Percentiles rank a stretch among this genome's conserved stretches.
Conservation (phyloP, 139 green algal species). For the Chlorella sp. region DNA sequence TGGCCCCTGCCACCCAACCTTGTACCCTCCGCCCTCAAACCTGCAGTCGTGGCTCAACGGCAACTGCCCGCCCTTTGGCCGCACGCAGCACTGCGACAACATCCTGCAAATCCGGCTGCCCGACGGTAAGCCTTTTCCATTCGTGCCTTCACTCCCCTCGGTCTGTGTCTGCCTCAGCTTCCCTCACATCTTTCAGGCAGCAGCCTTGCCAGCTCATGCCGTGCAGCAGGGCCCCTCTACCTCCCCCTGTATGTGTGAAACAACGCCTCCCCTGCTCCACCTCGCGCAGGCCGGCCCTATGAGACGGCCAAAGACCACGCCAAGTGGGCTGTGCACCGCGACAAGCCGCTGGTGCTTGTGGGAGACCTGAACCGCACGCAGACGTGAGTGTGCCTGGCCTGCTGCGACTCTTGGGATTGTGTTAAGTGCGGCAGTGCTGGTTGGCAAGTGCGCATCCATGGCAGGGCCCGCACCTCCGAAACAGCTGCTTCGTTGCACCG, state of each 20-base stretch:
- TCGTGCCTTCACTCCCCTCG: no score
- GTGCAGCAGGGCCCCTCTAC: no score
- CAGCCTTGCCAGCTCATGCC: no score
- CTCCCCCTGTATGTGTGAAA: no score
- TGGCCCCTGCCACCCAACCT: neutral
- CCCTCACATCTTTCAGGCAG: no score
- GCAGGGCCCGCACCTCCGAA: neutral
- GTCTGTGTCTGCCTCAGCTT: no score
- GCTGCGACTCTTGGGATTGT: neutral
- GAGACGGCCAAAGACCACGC: neutral
- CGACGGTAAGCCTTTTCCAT: neutral
- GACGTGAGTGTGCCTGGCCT: neutral
- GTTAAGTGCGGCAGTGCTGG: neutral
- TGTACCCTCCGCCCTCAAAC: neutral
- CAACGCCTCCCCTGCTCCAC: no score
- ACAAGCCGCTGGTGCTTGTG: neutral
- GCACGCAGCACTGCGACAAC: constrained; percentile 9
- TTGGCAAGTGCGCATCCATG: neutral
- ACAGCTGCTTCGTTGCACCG: neutral
- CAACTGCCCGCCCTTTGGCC: neutral
- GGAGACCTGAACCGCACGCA: constrained; percentile 23
- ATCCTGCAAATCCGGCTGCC: constrained; percentile 18
- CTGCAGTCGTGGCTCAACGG: constrained; percentile 28
- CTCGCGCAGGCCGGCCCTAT: neutral
- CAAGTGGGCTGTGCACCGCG: constrained; percentile 18